Percentiles rank a stretch among this genome's conserved stretches.
phyloP scores from a whole-genome alignment of 257 asterid genomes.

The Plantago elongata region DNA sequence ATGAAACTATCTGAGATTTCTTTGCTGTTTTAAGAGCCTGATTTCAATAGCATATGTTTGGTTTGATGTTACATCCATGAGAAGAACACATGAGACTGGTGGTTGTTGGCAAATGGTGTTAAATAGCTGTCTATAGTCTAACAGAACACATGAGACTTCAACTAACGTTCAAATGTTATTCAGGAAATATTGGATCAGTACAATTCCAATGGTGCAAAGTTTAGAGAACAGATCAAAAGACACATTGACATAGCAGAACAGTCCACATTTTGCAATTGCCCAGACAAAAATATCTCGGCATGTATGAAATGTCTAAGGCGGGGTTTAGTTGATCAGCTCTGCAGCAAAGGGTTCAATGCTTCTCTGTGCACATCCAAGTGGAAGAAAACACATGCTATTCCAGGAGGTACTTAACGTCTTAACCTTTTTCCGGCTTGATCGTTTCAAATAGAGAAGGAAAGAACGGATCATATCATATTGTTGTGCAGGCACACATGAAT shows the following conservation, averaged over 20 bases:
- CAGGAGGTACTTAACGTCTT: slow-evolving; percentile 32
- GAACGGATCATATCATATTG: background rate
- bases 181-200: slow-evolving; percentile 48
- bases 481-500: slow-evolving; percentile 46
- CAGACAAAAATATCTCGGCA: slow-evolving; percentile 17
- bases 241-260: slow-evolving; percentile 25
- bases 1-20: too few relatives aligned
- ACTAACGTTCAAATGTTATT: background rate
- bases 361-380: slow-evolving; percentile 41
- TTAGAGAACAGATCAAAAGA: slow-evolving; percentile 32
- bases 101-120: background rate
- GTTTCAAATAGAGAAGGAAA: background rate
- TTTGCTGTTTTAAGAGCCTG: too few relatives aligned
- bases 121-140: too few relatives aligned
- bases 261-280: slow-evolving; percentile 29
- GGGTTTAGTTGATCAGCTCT: slow-evolving; percentile 31
- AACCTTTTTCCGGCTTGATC: background rate
- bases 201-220: slow-evolving; percentile 30
- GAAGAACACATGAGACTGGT: too few relatives aligned
- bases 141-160: background rate
- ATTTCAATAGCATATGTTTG: too few relatives aligned
- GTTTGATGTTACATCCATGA: too few relatives aligned
- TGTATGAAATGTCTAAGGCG: slow-evolving; percentile 36
- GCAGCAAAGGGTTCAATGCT: slow-evolving; percentile 41
- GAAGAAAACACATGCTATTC: slow-evolving; percentile 38